Evolutionary conservation across 306 rosid genomes (phyloP).

Genomic region (Abrus precatorius): DNA sequence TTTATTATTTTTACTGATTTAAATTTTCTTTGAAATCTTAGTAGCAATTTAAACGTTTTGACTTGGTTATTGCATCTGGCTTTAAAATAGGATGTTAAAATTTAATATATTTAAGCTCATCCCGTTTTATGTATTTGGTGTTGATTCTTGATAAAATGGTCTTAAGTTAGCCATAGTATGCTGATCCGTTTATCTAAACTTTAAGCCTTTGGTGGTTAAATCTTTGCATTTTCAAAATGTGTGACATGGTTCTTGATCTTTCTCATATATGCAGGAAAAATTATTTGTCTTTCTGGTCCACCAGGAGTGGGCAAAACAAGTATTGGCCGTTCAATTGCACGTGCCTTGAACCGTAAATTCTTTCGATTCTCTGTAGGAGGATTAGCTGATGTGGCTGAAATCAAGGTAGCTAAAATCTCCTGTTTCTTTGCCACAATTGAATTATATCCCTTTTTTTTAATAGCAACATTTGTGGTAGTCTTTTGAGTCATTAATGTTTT

Average conservation of each 20-base stretch:
- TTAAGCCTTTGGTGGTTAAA: slow-evolving; percentile 28
- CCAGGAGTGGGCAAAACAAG: slow-evolving; percentile 99
- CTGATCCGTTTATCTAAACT: slow-evolving; percentile 28
- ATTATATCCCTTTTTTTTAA: slow-evolving; percentile 16
- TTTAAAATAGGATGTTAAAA: slow-evolving; percentile 37
- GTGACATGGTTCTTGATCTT: slow-evolving; percentile 37
- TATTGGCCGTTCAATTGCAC: slow-evolving; percentile 99
- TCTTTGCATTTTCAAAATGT: slow-evolving; percentile 21
- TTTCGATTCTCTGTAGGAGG: slow-evolving; percentile 98
- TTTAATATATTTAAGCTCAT: slow-evolving; percentile 2
- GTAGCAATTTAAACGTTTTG: neutral
- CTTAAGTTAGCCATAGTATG: slow-evolving; percentile 28
- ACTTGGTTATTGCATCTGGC: slow-evolving; percentile 21
- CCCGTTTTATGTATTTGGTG: slow-evolving; percentile 11
- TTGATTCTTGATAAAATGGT: slow-evolving; percentile 16
- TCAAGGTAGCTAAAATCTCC: slow-evolving; percentile 71
- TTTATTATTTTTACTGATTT: slow-evolving; percentile 37
- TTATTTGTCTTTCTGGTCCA: slow-evolving; percentile 98
- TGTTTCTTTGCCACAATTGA: slow-evolving; percentile 32
- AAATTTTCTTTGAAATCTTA: slow-evolving; percentile 4
- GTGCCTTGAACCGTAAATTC: slow-evolving; percentile 95
- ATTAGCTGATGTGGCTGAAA: slow-evolving; percentile 97
- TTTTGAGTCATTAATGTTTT: slow-evolving; percentile 38
- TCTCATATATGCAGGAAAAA: slow-evolving; percentile 75
- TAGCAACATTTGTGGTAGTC: slow-evolving; percentile 20